Evolutionary conservation across 2,329 filamentous ascomycete species (phyloP).

Genomic region (Beauveria medogensis): DNA sequence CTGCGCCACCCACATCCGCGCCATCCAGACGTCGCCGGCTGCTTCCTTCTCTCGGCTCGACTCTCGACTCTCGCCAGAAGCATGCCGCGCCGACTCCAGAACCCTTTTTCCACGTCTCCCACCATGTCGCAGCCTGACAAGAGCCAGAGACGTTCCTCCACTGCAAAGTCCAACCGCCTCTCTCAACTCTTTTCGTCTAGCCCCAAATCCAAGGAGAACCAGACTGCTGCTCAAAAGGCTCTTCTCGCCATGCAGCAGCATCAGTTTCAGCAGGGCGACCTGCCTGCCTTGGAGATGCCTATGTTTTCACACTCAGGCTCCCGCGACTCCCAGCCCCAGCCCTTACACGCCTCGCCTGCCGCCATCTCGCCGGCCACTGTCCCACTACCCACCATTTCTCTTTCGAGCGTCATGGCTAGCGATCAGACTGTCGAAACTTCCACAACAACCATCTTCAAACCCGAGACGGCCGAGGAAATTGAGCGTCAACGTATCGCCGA

Average conservation of each 20-base stretch:
- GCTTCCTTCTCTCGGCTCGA: slow-evolving; percentile 1
- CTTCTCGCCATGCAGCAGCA: slow-evolving; percentile 58
- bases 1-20: background rate
- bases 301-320: background rate
- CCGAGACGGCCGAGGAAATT: slow-evolving; percentile 76
- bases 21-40: background rate
- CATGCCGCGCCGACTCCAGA: slow-evolving; percentile 53
- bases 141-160: slow-evolving; percentile 49
- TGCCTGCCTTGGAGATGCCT: background rate
- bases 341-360: slow-evolving; percentile 40
- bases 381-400: slow-evolving; percentile 80
- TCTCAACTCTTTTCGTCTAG: slow-evolving; percentile 76
- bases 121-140: slow-evolving; percentile 41
- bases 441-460: slow-evolving; percentile 75
- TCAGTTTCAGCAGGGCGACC: background rate
- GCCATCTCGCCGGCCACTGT: slow-evolving; percentile 64
- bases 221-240: slow-evolving; percentile 56
- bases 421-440: slow-evolving; percentile 64
- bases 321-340: slow-evolving; percentile 6
- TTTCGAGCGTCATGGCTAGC: slow-evolving; percentile 76
- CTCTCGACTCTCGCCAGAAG: slow-evolving; percentile 22
- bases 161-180: slow-evolving; percentile 67
- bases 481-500: slow-evolving; percentile 69
- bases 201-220: slow-evolving; percentile 60
- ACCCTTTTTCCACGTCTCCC: slow-evolving; percentile 46